A percentile compares a stretch with the other conserved stretches of the same genome.
Evolutionary conservation across 2,329 filamentous ascomycete genomes (phyloP).

Genomic region (Scortechinia acanthostroma): DNA sequence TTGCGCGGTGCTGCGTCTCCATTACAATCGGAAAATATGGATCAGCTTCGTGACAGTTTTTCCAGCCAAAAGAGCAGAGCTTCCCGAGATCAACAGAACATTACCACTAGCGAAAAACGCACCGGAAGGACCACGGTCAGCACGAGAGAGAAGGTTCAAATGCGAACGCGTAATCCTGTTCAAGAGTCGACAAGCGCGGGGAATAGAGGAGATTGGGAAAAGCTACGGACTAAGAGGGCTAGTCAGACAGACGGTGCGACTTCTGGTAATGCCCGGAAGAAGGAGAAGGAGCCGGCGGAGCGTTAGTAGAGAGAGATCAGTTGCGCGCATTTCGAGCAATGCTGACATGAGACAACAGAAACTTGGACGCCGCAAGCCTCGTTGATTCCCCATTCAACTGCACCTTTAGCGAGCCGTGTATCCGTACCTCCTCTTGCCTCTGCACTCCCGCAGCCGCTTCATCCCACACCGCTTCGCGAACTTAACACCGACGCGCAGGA

Average conservation of each 20-base stretch:
- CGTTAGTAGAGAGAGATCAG: not conserved
- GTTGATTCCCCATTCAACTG: constrained; percentile 59
- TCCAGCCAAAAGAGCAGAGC: not conserved
- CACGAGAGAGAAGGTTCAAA: not conserved
- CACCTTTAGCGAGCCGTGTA: constrained; percentile 36
- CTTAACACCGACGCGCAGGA: constrained; percentile 79
- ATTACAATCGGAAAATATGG: not conserved
- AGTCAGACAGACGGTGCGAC: too few species aligned
- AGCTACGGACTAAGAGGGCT: not conserved
- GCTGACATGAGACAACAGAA: constrained; percentile 22
- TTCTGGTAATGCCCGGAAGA: not conserved
- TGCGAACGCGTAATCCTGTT: not conserved
- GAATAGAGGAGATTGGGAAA: not conserved
- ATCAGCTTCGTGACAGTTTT: not conserved
- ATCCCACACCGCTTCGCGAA: constrained; percentile 61
- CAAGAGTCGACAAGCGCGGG: not conserved
- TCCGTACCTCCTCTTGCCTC: constrained; percentile 69
- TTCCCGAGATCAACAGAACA: not conserved
- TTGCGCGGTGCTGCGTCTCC: not conserved
- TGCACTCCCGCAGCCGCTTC: constrained; percentile 60
- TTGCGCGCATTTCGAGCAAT: not conserved
- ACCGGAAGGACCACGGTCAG: not conserved
- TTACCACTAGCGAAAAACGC: not conserved
- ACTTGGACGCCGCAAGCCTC: constrained; percentile 76
- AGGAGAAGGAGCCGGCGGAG: not conserved